Evolutionary conservation across 306 rosid species (phyloP).

Genomic region (Corylus americana): DNA sequence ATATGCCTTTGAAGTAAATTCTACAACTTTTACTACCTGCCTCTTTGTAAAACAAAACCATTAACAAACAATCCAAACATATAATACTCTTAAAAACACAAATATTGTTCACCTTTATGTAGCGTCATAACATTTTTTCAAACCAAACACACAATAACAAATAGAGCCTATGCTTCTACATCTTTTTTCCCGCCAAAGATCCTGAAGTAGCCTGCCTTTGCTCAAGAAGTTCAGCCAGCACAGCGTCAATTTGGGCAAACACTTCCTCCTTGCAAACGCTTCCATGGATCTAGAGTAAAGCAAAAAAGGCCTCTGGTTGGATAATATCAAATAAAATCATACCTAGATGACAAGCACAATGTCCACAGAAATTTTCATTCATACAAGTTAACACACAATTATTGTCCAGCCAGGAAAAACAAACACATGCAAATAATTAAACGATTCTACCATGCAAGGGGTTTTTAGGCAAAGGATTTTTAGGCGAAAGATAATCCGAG

Average conservation of each 20-base stretch:
- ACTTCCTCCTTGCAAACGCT: slow-evolving; percentile 63
- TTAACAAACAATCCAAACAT: too few species aligned
- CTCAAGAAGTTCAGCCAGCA: slow-evolving; percentile 52
- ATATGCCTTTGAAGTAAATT: background rate
- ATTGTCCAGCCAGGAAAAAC: background rate
- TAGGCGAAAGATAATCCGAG: background rate
- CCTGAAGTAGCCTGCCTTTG: slow-evolving; percentile 48
- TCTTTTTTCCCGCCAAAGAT: slow-evolving; percentile 53
- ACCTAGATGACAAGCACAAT: slow-evolving; percentile 19
- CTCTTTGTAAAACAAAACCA: too few species aligned
- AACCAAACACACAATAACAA: too few species aligned
- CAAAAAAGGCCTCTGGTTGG: slow-evolving; percentile 16
- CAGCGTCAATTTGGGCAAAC: slow-evolving; percentile 65
- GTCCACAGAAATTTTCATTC: background rate
- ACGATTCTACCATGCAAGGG: too few species aligned
- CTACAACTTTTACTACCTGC: too few species aligned
- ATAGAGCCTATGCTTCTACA: background rate
- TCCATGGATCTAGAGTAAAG: slow-evolving; percentile 50
- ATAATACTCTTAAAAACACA: too few species aligned
- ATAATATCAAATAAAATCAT: slow-evolving; percentile 11
- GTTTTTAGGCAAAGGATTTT: background rate
- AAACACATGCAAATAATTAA: background rate
- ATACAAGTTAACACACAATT: background rate
- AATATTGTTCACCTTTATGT: too few species aligned
- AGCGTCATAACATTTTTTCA: too few species aligned